phyloP scores from a whole-genome alignment of 352 stramenopile species.

The Pythium pectinolyticum region DNA sequence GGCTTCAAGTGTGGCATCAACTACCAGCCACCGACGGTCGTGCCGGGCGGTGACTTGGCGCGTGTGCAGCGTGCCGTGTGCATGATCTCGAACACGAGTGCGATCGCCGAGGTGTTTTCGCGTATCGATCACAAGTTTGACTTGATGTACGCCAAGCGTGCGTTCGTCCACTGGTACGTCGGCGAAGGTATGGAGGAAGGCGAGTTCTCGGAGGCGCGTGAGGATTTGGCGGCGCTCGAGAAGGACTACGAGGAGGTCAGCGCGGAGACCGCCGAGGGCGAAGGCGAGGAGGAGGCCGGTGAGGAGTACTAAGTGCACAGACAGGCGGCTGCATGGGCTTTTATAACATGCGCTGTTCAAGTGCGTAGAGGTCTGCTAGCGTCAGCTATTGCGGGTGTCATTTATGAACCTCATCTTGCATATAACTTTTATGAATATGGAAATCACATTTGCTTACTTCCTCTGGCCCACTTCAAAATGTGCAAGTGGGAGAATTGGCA shows the following conservation, averaged over 20 bases:
- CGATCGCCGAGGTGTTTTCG: slow-evolving; percentile 97
- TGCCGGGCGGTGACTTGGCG: slow-evolving; percentile 96
- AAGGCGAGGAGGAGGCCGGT: slow-evolving; percentile 92
- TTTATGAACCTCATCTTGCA: background rate
- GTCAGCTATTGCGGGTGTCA: background rate
- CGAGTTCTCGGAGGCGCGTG: slow-evolving; percentile 99
- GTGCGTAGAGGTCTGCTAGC: background rate
- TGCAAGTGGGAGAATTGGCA: no score
- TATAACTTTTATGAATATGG: no score
- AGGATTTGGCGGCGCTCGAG: slow-evolving; percentile 97
- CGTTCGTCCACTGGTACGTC: slow-evolving; percentile 99
- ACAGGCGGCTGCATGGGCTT: background rate
- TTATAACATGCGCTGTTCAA: slow-evolving; percentile 1
- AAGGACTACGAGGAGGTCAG: slow-evolving; percentile 99
- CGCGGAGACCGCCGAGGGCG: slow-evolving; percentile 96
- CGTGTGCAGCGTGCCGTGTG: slow-evolving; percentile 97
- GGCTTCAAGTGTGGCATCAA: slow-evolving; percentile 99
- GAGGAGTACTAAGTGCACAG: slow-evolving; percentile 78
- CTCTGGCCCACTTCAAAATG: no score
- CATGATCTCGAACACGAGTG: slow-evolving; percentile 99
- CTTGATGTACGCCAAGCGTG: slow-evolving; percentile 99
- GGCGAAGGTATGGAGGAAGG: slow-evolving; percentile 99
- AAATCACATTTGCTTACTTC: no score
- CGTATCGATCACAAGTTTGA: slow-evolving; percentile 99
- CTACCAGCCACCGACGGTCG: slow-evolving; percentile 96